Percentiles rank a stretch among this genome's conserved stretches.
These are phyloP conservation scores for Aspergillus sp. DNA, from an alignment of 2,329 filamentous ascomycete species.

Conservation along the genomic window DNA sequence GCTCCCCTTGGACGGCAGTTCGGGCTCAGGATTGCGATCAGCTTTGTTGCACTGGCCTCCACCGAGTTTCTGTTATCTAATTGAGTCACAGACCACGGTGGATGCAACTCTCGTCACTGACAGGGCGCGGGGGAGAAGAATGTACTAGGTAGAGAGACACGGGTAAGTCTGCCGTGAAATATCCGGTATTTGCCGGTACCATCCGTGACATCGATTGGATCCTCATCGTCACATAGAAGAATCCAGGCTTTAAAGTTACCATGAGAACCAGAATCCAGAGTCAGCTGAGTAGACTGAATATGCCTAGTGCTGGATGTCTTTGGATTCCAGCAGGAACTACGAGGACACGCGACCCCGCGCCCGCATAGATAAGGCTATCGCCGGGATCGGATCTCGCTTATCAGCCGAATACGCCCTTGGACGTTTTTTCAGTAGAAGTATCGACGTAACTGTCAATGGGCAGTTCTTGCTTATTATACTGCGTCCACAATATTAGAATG, in stretches of 20 bases:
- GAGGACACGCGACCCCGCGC: slow-evolving; percentile 7
- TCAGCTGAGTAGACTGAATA: no score
- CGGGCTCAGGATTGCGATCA: not conserved
- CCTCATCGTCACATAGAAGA: not conserved
- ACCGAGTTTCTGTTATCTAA: slow-evolving; percentile 24
- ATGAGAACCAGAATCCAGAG: no score
- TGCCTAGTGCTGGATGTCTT: no score
- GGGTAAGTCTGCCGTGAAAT: not conserved
- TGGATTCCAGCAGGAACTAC: not conserved
- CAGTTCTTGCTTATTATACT: not conserved
- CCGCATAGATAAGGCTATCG: slow-evolving; percentile 37
- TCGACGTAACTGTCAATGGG: no score
- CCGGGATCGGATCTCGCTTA: slow-evolving; percentile 29
- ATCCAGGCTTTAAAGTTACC: not conserved
- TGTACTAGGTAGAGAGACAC: not conserved
- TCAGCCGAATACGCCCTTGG: not conserved
- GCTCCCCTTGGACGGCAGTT: not conserved
- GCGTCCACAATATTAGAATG: not conserved
- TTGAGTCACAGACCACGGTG: slow-evolving; percentile 4
- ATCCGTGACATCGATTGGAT: not conserved
- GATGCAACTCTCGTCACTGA: slow-evolving; percentile 19
- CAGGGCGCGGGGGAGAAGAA: slow-evolving; percentile 21
- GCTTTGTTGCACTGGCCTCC: not conserved
- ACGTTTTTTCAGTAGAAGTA: no score
- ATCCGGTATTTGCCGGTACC: not conserved